Base-by-base conservation (phyloP, 2,329 filamentous ascomycete species). In the Leptographium wingfieldii region DNA sequence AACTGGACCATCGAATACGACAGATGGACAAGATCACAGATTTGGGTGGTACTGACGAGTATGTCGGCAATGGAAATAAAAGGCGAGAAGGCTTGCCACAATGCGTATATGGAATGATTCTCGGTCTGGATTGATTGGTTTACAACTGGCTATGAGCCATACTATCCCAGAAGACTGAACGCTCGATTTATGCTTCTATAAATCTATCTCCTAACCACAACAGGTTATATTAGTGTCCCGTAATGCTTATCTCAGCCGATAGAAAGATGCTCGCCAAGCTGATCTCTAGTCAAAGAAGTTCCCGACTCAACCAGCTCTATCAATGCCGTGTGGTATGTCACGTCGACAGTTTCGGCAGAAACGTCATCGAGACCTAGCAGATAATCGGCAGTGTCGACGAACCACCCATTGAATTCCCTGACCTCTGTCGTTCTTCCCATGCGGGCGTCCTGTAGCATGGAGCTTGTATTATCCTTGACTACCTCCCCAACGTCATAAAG, bases 361-460 rank as follows among this genome's bases (percentile, higher is more conserved):
- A n/a, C 12, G 25, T n/a, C 25, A 11, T 31, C 22, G 2, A 57
- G 11, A 27, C 56, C 59, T 33, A 58, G 60, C 31, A 69, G 56
- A 40, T 65, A 66, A 12, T 52, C 58, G 1, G 67, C 69, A 54
- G 63, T 69, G 29, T 69, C 67, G 19, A 69, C 60, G 19, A 66
- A 7, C 64, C 64, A 66, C 12, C 82, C 82, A 66, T 84, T 85
- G 65, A 85, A 79, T 63, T 83, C 80, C 56, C 73, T 68, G 52
- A 85, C 75, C 67, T 84, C 82, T 6, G 82, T 84, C 60, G 68
- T 66, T 66, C 76, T 77, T 19, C 78, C 77, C 7, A 76, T 75
- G 38, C 67, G 69, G 14, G 80, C 74, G 66, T 85, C 82, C 69
- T 85, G 82, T 5, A 83, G 73, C 82, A 85, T 85, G 5, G 80